phyloP scores from a whole-genome alignment of 1,284 basidiomycete genomes.

The Ceratobasidium sp. region DNA sequence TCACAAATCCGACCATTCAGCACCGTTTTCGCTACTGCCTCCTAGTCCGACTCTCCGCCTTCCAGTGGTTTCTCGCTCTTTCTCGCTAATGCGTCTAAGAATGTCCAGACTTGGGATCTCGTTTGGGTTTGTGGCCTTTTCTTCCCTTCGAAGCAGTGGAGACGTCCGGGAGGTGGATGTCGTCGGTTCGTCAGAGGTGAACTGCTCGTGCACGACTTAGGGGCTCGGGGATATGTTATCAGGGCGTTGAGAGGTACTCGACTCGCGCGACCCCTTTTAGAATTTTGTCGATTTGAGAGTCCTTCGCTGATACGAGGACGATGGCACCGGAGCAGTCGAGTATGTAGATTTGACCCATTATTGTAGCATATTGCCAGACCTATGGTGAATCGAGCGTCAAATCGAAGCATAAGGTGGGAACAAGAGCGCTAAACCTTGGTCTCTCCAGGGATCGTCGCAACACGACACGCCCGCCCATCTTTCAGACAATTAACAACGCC shows the following conservation, averaged over 20 bases:
- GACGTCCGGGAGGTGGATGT: constrained; percentile 74
- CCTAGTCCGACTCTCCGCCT: constrained; percentile 94
- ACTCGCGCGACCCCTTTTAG: constrained; percentile 98
- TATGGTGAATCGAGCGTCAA: constrained; percentile 54
- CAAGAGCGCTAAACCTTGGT: constrained; percentile 77
- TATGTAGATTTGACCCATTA: constrained; percentile 96
- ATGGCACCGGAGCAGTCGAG: constrained; percentile 99
- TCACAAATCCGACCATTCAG: constrained; percentile 98
- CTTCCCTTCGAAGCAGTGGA: constrained; percentile 61
- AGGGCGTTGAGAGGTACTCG: constrained; percentile 93
- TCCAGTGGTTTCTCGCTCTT: constrained; percentile 94
- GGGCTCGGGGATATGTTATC: constrained; percentile 92
- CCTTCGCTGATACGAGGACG: constrained; percentile 89
- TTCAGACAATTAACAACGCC: constrained; percentile 99
- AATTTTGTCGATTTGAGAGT: constrained; percentile 93
- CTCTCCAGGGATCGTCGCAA: constrained; percentile 97
- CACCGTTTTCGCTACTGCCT: constrained; percentile 95
- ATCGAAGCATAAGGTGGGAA: background rate
- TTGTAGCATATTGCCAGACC: constrained; percentile 99
- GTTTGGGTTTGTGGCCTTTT: constrained; percentile 55
- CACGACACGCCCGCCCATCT: constrained; percentile 97
- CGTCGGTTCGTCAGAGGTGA: constrained; percentile 94
- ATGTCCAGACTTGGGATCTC: constrained; percentile 81
- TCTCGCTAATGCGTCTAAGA: constrained; percentile 88
- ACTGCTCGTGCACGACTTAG: constrained; percentile 92